phyloP scores from a whole-genome alignment of 257 asterid species.

The Haberlea rhodopensis region DNA sequence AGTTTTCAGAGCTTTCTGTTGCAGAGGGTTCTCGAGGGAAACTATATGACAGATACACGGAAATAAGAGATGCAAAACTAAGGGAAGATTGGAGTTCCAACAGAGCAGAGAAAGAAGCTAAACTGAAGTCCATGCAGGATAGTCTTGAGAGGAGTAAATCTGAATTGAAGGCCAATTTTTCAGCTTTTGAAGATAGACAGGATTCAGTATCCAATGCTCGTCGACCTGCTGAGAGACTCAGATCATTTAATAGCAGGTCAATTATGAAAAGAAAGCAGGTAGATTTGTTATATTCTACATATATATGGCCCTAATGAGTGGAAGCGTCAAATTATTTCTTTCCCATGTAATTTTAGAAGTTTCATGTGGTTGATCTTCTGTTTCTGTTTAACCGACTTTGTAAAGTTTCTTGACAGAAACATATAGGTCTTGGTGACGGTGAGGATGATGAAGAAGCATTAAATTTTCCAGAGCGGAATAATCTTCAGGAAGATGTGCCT shows the following conservation, averaged over 20 bases:
- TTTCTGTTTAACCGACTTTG: constrained; percentile 44
- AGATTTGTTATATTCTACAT: constrained; percentile 30
- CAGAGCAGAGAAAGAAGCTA: constrained; percentile 86
- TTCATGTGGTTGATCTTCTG: constrained; percentile 31
- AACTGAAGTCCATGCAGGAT: no score
- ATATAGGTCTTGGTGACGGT: constrained; percentile 59
- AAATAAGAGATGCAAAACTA: constrained; percentile 85
- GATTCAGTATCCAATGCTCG: constrained; percentile 44
- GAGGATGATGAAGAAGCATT: constrained; percentile 52
- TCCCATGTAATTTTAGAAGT: constrained; percentile 29
- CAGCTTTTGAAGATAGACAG: constrained; percentile 49
- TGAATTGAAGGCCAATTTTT: constrained; percentile 73
- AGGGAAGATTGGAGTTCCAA: constrained; percentile 83
- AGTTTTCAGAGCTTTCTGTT: no score
- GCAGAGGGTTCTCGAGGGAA: no score
- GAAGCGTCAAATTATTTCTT: no score
- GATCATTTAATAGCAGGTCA: no score
- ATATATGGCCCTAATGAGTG: constrained; percentile 17
- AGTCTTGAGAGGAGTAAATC: constrained; percentile 67
- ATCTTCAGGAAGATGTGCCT: constrained; percentile 38
- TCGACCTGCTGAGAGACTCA: constrained; percentile 61
- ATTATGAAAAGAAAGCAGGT: no score
- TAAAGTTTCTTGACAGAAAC: constrained; percentile 60
- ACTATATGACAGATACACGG: constrained; percentile 63
- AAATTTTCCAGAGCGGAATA: constrained; percentile 42